Conservation (phyloP, 129 eudicot genomes). For the Flaveria linearis region DNA sequence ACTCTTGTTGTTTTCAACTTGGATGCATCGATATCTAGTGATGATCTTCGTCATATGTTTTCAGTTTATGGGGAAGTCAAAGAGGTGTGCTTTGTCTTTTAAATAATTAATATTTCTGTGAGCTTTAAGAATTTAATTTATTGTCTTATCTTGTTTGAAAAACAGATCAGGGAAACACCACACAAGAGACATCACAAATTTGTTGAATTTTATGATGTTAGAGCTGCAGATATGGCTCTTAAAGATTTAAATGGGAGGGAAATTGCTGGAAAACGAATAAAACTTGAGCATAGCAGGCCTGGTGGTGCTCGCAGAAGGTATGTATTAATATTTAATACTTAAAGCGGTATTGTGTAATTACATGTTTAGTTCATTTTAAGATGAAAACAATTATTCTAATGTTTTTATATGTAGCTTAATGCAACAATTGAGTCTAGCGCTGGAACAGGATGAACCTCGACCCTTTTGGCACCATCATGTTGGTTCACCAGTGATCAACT, state of each 20-base stretch:
- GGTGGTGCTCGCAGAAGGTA: constrained; percentile 96
- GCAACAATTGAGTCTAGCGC: constrained; percentile 78
- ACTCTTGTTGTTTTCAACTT: constrained; percentile 93
- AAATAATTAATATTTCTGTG: background rate
- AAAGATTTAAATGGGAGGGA: constrained; percentile 87
- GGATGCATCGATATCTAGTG: constrained; percentile 89
- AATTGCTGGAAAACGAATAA: constrained; percentile 95
- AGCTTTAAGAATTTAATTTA: constrained; percentile 4
- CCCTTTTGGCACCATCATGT: constrained; percentile 52
- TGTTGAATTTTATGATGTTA: constrained; percentile 83
- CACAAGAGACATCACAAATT: constrained; percentile 93
- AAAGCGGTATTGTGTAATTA: background rate
- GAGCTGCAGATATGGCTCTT: constrained; percentile 93
- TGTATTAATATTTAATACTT: background rate
- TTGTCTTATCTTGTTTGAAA: constrained; percentile 19
- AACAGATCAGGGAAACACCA: constrained; percentile 93
- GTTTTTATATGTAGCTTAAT: constrained; percentile 55
- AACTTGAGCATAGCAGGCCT: constrained; percentile 97
- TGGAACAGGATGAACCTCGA: constrained; percentile 76
- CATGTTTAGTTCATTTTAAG: background rate
- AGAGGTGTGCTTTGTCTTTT: constrained; percentile 53
- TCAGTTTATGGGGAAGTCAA: constrained; percentile 92
- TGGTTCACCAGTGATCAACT: constrained; percentile 79
- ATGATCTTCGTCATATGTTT: constrained; percentile 83
- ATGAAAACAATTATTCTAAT: constrained; percentile 30